Conservation (phyloP, 2,329 filamentous ascomycete genomes). For the Fusarium nygamai region DNA sequence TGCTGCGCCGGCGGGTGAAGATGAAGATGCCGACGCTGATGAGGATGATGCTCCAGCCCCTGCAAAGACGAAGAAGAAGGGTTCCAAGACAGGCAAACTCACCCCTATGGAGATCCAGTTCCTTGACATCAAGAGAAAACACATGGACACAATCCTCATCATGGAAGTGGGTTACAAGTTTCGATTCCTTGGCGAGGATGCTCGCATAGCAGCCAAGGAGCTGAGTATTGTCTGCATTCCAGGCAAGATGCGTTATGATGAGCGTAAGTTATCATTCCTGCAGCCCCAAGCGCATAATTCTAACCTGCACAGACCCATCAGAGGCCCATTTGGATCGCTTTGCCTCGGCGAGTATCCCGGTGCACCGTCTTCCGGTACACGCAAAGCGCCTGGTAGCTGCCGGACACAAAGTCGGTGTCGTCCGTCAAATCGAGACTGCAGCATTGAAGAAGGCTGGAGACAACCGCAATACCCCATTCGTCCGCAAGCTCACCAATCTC, state of each 20-base stretch:
- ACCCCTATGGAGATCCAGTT: slow-evolving; percentile 96
- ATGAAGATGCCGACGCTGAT: slow-evolving; percentile 67
- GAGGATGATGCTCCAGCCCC: slow-evolving; percentile 56
- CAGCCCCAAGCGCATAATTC: neutral
- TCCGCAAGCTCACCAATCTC: slow-evolving; percentile 91
- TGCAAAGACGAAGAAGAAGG: slow-evolving; percentile 71
- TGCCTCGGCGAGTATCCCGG: slow-evolving; percentile 94
- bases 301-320: slow-evolving; percentile 69
- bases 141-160: slow-evolving; percentile 89
- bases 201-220: slow-evolving; percentile 86
- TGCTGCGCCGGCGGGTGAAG: slow-evolving; percentile 62
- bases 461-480: slow-evolving; percentile 92
- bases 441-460: slow-evolving; percentile 95
- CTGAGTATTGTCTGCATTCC: slow-evolving; percentile 96
- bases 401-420: slow-evolving; percentile 95
- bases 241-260: slow-evolving; percentile 93
- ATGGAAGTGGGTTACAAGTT: slow-evolving; percentile 99
- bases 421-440: slow-evolving; percentile 93
- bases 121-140: slow-evolving; percentile 90
- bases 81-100: slow-evolving; percentile 76
- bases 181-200: slow-evolving; percentile 96
- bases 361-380: slow-evolving; percentile 90
- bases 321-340: slow-evolving; percentile 93
- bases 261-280: slow-evolving; percentile 64
- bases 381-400: slow-evolving; percentile 92